These are phyloP conservation scores for Monosporascus sp. DNA, from an alignment of 2,329 filamentous ascomycete species.

Conservation along the genomic window DNA sequence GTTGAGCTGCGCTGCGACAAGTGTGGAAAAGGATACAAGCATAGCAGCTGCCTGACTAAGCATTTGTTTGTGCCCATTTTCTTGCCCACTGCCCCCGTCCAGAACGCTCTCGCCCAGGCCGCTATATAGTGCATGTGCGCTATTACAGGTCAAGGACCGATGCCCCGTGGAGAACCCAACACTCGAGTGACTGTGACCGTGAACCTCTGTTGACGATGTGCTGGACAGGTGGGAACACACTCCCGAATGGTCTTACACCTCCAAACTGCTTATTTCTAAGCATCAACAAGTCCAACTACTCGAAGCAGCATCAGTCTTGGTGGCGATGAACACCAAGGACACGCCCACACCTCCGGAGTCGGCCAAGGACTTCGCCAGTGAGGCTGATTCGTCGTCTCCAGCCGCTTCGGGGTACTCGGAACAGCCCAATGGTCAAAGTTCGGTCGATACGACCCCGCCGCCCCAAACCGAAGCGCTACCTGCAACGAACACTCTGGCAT, in stretches of 20 bases:
- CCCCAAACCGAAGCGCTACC: slow-evolving; percentile 65
- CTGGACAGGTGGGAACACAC: slow-evolving; percentile 94
- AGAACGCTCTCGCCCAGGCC: slow-evolving; percentile 22
- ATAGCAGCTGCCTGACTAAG: slow-evolving; percentile 99
- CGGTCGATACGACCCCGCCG: slow-evolving; percentile 87
- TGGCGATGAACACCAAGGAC: slow-evolving; percentile 70
- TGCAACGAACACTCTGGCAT: slow-evolving; percentile 42
- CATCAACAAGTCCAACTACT: slow-evolving; percentile 98
- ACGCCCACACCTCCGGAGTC: slow-evolving; percentile 59
- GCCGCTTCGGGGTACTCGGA: slow-evolving; percentile 78
- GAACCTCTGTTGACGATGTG: slow-evolving; percentile 31
- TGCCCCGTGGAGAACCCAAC: slow-evolving; percentile 16
- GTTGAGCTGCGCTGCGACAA: slow-evolving; percentile 92
- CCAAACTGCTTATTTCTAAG: slow-evolving; percentile 97
- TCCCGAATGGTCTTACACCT: slow-evolving; percentile 94
- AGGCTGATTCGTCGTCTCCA: slow-evolving; percentile 77
- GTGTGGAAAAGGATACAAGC: slow-evolving; percentile 99
- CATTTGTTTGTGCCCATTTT: slow-evolving; percentile 89
- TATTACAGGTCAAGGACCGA: slow-evolving; percentile 25
- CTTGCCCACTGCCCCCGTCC: slow-evolving; percentile 38
- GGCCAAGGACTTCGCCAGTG: slow-evolving; percentile 66
- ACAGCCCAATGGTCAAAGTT: slow-evolving; percentile 72
- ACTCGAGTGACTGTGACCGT: slow-evolving; percentile 22
- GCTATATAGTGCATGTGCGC: slow-evolving; percentile 19
- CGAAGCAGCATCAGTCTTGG: slow-evolving; percentile 92